Evolutionary conservation across 192 early-diverging fungal species (phyloP), one percentile per base, ranked within the genome.

Genomic region (Diversispora eburnea): DNA sequence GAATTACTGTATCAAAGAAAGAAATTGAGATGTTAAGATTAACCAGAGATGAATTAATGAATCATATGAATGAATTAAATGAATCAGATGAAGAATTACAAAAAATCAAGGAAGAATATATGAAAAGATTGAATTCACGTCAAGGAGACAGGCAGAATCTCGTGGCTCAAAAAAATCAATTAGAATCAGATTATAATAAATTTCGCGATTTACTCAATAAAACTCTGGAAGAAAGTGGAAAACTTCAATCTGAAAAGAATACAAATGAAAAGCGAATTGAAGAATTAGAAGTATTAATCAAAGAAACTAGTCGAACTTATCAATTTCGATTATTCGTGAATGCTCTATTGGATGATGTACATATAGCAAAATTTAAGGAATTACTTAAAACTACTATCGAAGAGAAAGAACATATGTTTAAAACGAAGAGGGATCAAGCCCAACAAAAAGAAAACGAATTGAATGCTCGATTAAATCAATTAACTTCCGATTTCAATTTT

Each of bases 31-130:
- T 54, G 9, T 54, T 17, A 13, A 54, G 10, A 4, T 13, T 9
- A 54, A 17, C n/a, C 4, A 17, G 9, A 54, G 51, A 54, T 4
- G 20, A 22, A 33, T 22, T 59, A 59, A 13, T 33, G 25, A 59
- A 59, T 59, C 20, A 25, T 4, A 59, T 59, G 57, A 59, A 33
- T 7, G 57, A 59, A 17, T 59, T 10, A 33, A n/a, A 25, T 59
- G 87, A 91, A 67, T 83, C 87, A 2, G 89, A 91, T 73, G 81
- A 84, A 54, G 88, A 91, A 19, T 81, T 94, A 33, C 62, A 84
- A 47, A 74, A 74, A 46, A 81, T 91, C 83, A 72, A 87, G 8
- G 77, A 81, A 5, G 85, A 85, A 57, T 77, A 81, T 22, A 72
- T 77, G 5, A 73, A 74, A 22, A 77, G 75, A 43, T 39, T 76